Base-by-base conservation (phyloP, 2,329 filamentous ascomycete genomes). In the Escovopsis sp. region DNA sequence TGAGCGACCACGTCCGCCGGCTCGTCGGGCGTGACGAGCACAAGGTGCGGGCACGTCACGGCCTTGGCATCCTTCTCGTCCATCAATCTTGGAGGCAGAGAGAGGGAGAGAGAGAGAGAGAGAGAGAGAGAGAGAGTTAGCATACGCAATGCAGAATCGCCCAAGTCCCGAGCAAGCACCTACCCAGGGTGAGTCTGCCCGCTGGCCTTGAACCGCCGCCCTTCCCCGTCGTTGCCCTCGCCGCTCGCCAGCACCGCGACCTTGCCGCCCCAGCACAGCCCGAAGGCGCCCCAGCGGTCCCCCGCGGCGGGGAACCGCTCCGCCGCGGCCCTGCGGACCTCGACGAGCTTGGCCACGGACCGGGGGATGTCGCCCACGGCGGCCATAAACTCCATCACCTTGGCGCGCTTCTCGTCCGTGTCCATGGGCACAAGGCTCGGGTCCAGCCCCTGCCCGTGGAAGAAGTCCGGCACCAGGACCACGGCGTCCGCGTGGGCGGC, bases 211-310 rank as follows among this genome's bases (percentile, higher is more conserved):
- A 70, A 69, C 4, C 50, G 54, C 3, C 63, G 50, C 3, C 58
- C 57, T 11, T 47, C 38, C 2, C 59, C 59, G 35, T 53, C 48
- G 38, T 63, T 67, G 6, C 53, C 61, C 12, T 54, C 47, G 0
- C 60, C 62, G 2, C 60, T 61, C 1, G 55, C 56, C 32, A 67
- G 46, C 12, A 63, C 60, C 4, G 59, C 58, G 4, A 68, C 47
- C 55, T 65, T 71, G 12, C 67, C 67, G 30, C 69, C 69, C 66
- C 68, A 73, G 51, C 70, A 73, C 6, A 71, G 53, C 3, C 70
- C 70, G 42, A 70, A 61, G 4, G 62, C 52, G 0, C 59, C 69
- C 59, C 59, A 51, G 28, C 66, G 68, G 19, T 54, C 63, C 40
- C 62, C 55, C 2, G 66, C 60, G 3, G 42, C 49, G 0, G 60